A percentile compares a stretch with the other conserved stretches of the same genome.
These are phyloP conservation scores for Byssochlamys sp. DNA, from an alignment of 2,329 filamentous ascomycete genomes.

Conservation along the genomic window DNA sequence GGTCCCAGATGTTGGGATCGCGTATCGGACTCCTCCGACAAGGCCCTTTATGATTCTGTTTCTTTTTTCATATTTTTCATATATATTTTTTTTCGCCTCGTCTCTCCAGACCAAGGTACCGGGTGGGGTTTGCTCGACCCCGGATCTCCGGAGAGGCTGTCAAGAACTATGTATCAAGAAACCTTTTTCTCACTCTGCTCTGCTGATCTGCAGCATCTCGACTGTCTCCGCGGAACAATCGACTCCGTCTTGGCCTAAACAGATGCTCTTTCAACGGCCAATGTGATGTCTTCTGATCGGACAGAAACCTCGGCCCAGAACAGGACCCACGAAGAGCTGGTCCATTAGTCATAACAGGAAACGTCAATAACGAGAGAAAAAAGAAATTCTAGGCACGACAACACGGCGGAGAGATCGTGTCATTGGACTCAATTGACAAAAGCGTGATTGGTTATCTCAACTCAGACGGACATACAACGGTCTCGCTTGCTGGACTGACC, in stretches of 20 bases:
- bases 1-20: too few relatives aligned
- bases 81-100: background rate
- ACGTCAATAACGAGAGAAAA: background rate
- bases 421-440: background rate
- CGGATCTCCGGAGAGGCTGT: background rate
- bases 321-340: background rate
- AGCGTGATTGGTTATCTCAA: background rate
- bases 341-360: background rate
- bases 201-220: background rate
- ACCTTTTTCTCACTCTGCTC: background rate
- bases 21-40: background rate
- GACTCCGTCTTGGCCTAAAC: background rate
- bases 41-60: background rate
- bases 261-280: background rate
- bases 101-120: background rate
- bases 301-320: background rate
- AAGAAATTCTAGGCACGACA: background rate
- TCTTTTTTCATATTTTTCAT: too few relatives aligned
- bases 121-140: background rate
- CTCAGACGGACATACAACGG: background rate
- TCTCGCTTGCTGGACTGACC: background rate
- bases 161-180: background rate
- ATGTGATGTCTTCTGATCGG: background rate
- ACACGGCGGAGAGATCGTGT: background rate
- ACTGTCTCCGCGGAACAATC: background rate